Evolutionary conservation across 768 basidiomycete species (phyloP), one percentile per base, ranked within the genome.

Genomic region (Suillus discolor): DNA sequence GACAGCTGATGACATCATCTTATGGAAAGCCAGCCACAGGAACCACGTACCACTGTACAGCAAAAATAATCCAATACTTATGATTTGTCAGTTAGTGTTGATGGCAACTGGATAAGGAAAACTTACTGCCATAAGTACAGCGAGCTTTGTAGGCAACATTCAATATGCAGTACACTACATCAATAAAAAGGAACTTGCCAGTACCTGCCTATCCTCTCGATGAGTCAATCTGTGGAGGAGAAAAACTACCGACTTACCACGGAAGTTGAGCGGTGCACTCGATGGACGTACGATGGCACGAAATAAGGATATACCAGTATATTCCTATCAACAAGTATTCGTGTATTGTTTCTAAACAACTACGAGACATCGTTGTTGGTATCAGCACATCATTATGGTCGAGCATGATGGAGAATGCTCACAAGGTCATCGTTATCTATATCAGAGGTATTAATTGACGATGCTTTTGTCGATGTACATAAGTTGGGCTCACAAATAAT

Each of bases 21-120:
- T 15, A 16, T 7, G 42, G 9, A 2, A 39, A 41, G 11, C n/a
- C 20, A 20, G 6, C 45, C 7, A 54, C 18, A 16, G 20, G 36
- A 57, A 36, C 11, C 36, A 39, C 57, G 16, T 61, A 74, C 73
- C 68, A 44, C 53, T 74, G 70, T 15, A 74, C 73, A 8, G 66
- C 39, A 34, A 74, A 74, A 1, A 66, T 65, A 54, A 70, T 38
- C 7, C 51, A 62, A 39, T 63, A 68, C 73, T 74, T 57, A n/a
- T 11, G 6, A 51, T 51, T 23, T 20, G 25, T 34, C 18, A 54
- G 8, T 31, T 38, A 4, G 61, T 28, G 64, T 57, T 3, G 53
- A 31, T 18, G 20, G 2, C 18, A 55, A 18, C 15, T 23, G 11
- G 15, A 23, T 16, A 23, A 3, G n/a, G 4, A 38, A 39, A 13